Evolutionary conservation across 2,329 filamentous ascomycete species (phyloP).

Genomic region (Botryotinia globosa): DNA sequence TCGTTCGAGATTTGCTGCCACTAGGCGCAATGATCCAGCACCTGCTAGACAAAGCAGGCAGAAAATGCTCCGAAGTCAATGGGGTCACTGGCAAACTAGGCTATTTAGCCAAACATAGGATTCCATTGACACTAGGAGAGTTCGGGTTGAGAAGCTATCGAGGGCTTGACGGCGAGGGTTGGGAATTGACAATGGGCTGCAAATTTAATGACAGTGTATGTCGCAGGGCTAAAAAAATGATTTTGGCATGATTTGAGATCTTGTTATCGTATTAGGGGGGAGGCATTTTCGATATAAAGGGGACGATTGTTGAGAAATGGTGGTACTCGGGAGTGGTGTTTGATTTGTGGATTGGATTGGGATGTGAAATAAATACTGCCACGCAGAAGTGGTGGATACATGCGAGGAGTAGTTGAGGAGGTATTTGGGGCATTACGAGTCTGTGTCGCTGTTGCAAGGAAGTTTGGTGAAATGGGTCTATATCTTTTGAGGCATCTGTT

Average conservation of each 20-base stretch:
- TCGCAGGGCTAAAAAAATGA: no score
- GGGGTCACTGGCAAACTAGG: background rate
- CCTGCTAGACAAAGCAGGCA: background rate
- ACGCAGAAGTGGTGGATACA: background rate
- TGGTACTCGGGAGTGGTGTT: background rate
- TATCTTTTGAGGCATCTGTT: background rate
- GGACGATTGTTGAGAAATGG: background rate
- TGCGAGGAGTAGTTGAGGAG: background rate
- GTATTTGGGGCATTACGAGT: background rate
- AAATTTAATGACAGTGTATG: no score
- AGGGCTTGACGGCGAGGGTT: rapidly evolving
- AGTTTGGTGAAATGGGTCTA: background rate
- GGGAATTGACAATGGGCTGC: rapidly evolving
- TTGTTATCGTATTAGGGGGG: rapidly evolving
- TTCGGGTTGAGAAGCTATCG: background rate
- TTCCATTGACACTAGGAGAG: background rate
- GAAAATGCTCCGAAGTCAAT: background rate
- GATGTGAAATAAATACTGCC: rapidly evolving
- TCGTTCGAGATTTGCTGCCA: background rate
- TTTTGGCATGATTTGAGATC: rapidly evolving
- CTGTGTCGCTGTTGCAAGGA: background rate
- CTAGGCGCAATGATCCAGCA: background rate
- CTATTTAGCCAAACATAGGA: background rate
- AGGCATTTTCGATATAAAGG: background rate
- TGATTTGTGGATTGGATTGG: background rate